Percentiles rank a stretch among this genome's conserved stretches.
Conservation (phyloP, 2,329 filamentous ascomycete genomes). For the Stachybotrys elegans region DNA sequence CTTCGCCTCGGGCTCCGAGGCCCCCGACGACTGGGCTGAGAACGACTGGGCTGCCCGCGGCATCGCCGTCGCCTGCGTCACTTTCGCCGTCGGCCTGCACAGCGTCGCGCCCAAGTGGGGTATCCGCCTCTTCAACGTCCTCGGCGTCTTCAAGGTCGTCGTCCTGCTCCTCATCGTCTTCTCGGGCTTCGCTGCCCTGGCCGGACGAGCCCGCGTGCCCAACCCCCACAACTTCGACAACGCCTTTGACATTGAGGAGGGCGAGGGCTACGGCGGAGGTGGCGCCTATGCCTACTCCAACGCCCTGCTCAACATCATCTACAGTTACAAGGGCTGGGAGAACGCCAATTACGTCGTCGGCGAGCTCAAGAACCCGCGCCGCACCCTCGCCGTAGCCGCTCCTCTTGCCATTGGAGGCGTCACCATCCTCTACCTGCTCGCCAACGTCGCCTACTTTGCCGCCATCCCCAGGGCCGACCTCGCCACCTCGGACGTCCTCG, state of each 20-base stretch:
- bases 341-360: constrained; percentile 58
- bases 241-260: constrained; percentile 42
- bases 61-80: constrained; percentile 49
- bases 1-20: constrained; percentile 42
- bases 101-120: constrained; percentile 50
- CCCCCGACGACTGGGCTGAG: constrained; percentile 48
- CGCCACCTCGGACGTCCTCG: constrained; percentile 52
- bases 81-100: constrained; percentile 51
- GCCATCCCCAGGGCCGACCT: constrained; percentile 55
- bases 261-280: constrained; percentile 40
- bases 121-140: constrained; percentile 51
- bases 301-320: constrained; percentile 53
- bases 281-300: constrained; percentile 51
- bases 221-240: constrained; percentile 54
- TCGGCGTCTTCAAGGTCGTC: constrained; percentile 56
- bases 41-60: constrained; percentile 55
- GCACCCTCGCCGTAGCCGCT: constrained; percentile 50
- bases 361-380: constrained; percentile 50
- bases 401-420: constrained; percentile 54
- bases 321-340: constrained; percentile 60
- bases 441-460: constrained; percentile 62
- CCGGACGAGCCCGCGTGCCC: constrained; percentile 40
- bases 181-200: constrained; percentile 52
- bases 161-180: constrained; percentile 58
- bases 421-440: constrained; percentile 56